Base-by-base conservation (phyloP, 768 basidiomycete species). In the Omphalotus guepiniiformis region DNA sequence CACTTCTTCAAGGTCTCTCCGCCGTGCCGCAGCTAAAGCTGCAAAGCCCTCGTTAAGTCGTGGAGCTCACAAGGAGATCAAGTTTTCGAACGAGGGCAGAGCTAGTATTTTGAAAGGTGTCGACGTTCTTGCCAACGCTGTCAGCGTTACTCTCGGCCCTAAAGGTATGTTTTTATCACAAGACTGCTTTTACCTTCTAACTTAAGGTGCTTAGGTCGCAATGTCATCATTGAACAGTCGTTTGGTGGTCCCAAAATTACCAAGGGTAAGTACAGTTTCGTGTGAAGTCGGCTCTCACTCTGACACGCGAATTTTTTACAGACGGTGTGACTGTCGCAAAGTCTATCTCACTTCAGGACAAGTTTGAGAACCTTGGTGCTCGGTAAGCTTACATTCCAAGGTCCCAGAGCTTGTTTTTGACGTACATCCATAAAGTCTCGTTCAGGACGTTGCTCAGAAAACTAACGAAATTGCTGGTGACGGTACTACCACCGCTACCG, bases 311-410 rank as follows among this genome's bases (percentile, higher is more conserved):
- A 44, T 48, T n/a, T 21, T 13, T 48, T 48, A 5, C 44, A 91
- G 93, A 97, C 66, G 95, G 94, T 82, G 95, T 96, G 16, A 95
- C 93, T 22, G 95, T 98, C 30, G 95, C 95, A 49, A 99, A 97
- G 75, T 74, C 92, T 29, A 92, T 99, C 57, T 74, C 83, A 4
- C 79, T 98, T 58, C 84, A 97, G 72, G 93, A 97, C 82, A 96
- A 94, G 70, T 97, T 98, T 62, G 92, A 97, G 77, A 97, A 97
- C 76, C 88, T 98, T 48, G 93, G 94, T 62, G 93, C 94, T 61
- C 88, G 93, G 92, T 94, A 69, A 56, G 6, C 30, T 53, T 26
- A 42, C 6, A n/a, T 6, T n/a, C 39, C 12, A 9, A 2, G 32
- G 1, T 50, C 19, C 7, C 7, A 26, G 18, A 23, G 4, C 53